Conservation (phyloP, 257 asterid species). For the Buddleja alternifolia region DNA sequence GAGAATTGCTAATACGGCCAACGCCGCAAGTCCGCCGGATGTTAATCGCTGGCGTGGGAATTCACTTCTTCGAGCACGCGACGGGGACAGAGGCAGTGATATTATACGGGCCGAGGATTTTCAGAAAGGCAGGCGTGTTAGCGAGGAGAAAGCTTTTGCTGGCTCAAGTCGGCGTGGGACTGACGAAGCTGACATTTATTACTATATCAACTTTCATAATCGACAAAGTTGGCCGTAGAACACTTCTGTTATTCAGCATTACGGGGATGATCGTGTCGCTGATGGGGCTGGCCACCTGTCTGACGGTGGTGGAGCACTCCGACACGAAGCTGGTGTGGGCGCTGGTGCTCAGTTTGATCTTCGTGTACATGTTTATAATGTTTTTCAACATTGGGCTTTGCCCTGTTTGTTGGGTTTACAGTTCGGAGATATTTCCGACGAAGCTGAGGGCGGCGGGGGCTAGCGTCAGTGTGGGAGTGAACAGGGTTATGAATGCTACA, state of each 20-base stretch:
- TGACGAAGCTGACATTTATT: constrained; percentile 55
- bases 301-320: constrained; percentile 49
- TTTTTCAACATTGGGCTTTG: constrained; percentile 74
- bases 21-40: constrained; percentile 60
- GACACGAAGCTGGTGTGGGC: constrained; percentile 48
- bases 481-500: constrained; percentile 74
- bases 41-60: constrained; percentile 59
- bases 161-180: constrained; percentile 67
- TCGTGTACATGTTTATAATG: constrained; percentile 49
- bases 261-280: constrained; percentile 59
- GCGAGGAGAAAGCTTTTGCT: constrained; percentile 42
- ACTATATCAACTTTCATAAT: constrained; percentile 53
- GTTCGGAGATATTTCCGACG: constrained; percentile 70
- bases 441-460: constrained; percentile 68
- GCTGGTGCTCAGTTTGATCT: constrained; percentile 52
- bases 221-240: constrained; percentile 66
- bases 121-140: constrained; percentile 62
- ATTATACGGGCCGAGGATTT: constrained; percentile 61
- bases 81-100: constrained; percentile 71
- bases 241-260: constrained; percentile 49
- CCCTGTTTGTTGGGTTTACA: constrained; percentile 87
- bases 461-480: constrained; percentile 64
- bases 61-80: constrained; percentile 78
- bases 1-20: constrained; percentile 46
- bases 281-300: constrained; percentile 53